Evolutionary conservation across 2,329 filamentous ascomycete species (phyloP).

Genomic region (Nemania sp.): DNA sequence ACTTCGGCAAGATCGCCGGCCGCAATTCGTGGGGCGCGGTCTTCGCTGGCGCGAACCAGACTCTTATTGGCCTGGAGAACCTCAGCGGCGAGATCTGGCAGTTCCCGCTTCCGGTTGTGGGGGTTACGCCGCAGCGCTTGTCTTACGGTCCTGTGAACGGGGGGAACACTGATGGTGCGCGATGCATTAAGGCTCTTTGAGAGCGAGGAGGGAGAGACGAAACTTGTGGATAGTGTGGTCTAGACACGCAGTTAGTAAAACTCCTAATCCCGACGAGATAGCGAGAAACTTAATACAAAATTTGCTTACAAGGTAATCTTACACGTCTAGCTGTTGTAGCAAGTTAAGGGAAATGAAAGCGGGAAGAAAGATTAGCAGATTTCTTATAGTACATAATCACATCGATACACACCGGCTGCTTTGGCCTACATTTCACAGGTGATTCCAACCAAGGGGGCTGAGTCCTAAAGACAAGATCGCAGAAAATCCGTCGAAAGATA

Average conservation of each 20-base stretch:
- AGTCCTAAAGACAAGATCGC: not conserved
- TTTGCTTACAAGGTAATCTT: no score
- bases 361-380: not conserved
- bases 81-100: not conserved
- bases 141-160: not conserved
- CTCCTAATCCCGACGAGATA: not conserved
- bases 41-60: not conserved
- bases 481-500: not conserved
- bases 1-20: not conserved
- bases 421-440: not conserved
- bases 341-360: not conserved
- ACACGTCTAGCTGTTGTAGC: no score
- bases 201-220: not conserved
- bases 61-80: not conserved
- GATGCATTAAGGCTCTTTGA: not conserved
- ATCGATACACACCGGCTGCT: not conserved
- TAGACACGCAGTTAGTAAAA: no score
- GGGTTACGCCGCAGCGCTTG: not conserved
- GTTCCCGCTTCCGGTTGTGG: not conserved
- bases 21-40: not conserved
- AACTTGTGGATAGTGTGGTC: not conserved
- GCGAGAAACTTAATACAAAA: not conserved
- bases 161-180: not conserved
- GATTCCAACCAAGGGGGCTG: not conserved
- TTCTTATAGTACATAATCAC: not conserved